These are phyloP conservation scores for Quercus gilva DNA, from an alignment of 306 rosid genomes.

Conservation along the genomic window DNA sequence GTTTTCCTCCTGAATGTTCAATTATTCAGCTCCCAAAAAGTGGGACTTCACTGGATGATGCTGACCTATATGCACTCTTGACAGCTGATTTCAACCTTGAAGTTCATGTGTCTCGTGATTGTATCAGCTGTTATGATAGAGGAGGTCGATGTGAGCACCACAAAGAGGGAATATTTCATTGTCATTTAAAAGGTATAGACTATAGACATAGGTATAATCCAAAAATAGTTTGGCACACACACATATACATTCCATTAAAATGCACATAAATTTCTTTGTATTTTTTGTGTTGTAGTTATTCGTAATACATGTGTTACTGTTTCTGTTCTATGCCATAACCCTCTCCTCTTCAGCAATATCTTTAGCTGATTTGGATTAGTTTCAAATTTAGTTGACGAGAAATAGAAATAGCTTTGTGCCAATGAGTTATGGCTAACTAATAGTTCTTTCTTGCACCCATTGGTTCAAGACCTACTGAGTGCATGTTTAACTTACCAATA, in stretches of 20 bases:
- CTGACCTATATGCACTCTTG: conserved; percentile 15
- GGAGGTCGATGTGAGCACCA: conserved; percentile 12
- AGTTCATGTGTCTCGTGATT: conserved; percentile 9
- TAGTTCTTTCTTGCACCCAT: too few relatives aligned
- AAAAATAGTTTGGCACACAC: too few relatives aligned
- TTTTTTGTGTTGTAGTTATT: neutral
- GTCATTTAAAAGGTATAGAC: conserved; percentile 19
- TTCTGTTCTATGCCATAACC: neutral
- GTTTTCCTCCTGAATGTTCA: conserved; percentile 19
- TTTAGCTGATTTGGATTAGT: too few relatives aligned
- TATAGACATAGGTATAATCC: neutral
- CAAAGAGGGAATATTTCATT: conserved; percentile 10
- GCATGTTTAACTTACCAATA: neutral
- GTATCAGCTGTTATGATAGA: conserved; percentile 15
- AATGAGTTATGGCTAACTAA: neutral
- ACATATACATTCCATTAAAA: too few relatives aligned
- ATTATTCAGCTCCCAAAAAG: conserved; percentile 17
- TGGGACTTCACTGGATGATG: conserved; percentile 12
- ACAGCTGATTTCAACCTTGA: neutral
- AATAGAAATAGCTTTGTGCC: neutral
- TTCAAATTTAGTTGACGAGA: too few relatives aligned
- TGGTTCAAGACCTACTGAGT: too few relatives aligned
- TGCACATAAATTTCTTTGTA: neutral
- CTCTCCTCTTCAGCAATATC: too few relatives aligned
- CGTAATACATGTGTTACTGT: neutral